Evolutionary conservation across 1,139 yeast genomes (phyloP).

Genomic region (Hyphopichia wangnamkhiaoensis): DNA sequence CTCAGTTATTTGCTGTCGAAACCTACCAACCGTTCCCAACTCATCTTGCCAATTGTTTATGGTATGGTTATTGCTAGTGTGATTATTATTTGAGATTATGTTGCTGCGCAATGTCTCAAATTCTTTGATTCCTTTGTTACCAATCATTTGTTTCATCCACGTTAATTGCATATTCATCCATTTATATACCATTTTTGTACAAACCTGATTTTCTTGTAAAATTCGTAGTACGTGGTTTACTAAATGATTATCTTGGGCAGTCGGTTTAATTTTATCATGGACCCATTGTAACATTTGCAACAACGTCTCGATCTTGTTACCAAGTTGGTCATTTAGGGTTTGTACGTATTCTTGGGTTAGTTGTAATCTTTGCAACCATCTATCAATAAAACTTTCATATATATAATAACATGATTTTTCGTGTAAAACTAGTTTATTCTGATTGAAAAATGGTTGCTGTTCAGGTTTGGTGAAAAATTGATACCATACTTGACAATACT

Average conservation of each 20-base stretch:
- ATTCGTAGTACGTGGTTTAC: too few species aligned
- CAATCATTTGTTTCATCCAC: neutral
- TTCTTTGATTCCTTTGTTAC: neutral
- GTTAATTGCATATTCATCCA: neutral
- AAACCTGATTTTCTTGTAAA: neutral
- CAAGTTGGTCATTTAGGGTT: neutral
- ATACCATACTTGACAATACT: constrained; percentile 1
- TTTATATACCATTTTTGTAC: neutral
- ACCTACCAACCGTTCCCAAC: too few species aligned
- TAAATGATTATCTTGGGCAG: neutral
- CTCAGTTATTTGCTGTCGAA: too few species aligned
- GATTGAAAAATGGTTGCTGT: too few species aligned
- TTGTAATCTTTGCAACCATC: neutral
- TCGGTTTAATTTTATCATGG: too few species aligned
- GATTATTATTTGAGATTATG: too few species aligned
- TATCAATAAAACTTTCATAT: neutral
- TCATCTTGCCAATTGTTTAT: too few species aligned
- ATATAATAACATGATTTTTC: too few species aligned
- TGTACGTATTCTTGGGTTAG: neutral
- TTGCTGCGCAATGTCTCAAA: neutral
- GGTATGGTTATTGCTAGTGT: too few species aligned
- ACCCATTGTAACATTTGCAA: neutral
- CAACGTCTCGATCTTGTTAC: neutral
- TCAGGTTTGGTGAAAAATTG: constrained; percentile 1
- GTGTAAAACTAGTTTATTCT: too few species aligned